These are phyloP conservation scores for Oryza australiensis DNA, from an alignment of 176 grass and related monocot species.

Conservation along the genomic window DNA sequence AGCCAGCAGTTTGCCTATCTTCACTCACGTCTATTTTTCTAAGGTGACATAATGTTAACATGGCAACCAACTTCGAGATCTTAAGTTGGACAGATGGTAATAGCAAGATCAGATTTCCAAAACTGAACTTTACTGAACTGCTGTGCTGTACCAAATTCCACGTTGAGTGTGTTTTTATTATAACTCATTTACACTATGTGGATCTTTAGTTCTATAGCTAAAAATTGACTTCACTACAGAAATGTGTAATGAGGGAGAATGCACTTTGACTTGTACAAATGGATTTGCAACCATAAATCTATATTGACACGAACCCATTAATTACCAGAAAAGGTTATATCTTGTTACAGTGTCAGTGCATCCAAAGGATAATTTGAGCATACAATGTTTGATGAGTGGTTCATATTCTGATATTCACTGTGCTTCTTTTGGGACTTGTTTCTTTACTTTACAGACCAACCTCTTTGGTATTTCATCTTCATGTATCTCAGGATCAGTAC, in stretches of 20 bases:
- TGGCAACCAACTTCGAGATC: neutral
- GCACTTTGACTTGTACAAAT: neutral
- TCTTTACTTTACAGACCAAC: neutral
- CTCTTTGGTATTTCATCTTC: neutral
- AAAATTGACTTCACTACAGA: neutral
- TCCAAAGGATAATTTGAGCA: neutral
- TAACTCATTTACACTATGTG: neutral
- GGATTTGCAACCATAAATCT: neutral
- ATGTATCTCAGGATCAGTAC: neutral
- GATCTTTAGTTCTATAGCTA: neutral
- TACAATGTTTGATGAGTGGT: neutral
- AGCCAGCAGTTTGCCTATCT: neutral
- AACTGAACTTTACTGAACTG: constrained; percentile 18
- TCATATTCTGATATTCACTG: neutral
- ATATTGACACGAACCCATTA: neutral
- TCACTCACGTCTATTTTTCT: neutral
- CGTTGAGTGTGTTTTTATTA: neutral
- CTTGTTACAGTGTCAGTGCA: neutral
- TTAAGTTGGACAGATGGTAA: neutral
- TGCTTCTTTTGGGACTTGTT: neutral
- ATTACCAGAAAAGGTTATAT: neutral
- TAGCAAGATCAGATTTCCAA: neutral
- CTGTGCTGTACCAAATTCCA: neutral
- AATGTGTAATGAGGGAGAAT: neutral
- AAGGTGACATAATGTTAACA: no score